A percentile compares a stretch with the other conserved stretches of the same genome.
Evolutionary conservation across 192 early-diverging fungal species (phyloP).

Genomic region (Coemansia sp.): DNA sequence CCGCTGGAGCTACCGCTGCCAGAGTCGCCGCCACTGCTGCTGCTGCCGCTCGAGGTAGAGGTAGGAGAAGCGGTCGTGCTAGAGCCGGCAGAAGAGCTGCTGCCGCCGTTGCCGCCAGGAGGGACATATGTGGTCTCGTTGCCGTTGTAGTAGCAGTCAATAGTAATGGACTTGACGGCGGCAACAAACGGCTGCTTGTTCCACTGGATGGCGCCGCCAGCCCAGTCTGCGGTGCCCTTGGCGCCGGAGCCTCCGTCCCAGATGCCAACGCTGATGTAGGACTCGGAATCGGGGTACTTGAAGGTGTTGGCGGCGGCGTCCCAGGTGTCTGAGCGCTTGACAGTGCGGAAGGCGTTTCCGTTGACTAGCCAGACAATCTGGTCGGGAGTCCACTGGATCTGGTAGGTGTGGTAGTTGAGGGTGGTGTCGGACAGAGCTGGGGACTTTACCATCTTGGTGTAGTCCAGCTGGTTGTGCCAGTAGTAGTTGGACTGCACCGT

Average conservation of each 20-base stretch:
- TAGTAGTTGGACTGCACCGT: slow-evolving; percentile 63
- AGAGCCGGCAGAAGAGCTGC: not conserved
- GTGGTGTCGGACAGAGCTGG: slow-evolving; percentile 37
- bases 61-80: not conserved
- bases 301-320: slow-evolving; percentile 30
- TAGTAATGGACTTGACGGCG: slow-evolving; percentile 53
- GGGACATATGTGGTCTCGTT: slow-evolving; percentile 54
- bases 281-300: slow-evolving; percentile 52
- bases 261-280: slow-evolving; percentile 57
- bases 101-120: slow-evolving; percentile 19
- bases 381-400: slow-evolving; percentile 58
- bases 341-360: slow-evolving; percentile 50
- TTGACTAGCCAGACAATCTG: slow-evolving; percentile 30
- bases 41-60: not conserved
- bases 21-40: slow-evolving; percentile 6
- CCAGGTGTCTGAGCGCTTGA: slow-evolving; percentile 52
- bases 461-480: slow-evolving; percentile 55
- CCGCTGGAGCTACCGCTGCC: slow-evolving; percentile 6
- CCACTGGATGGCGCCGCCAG: slow-evolving; percentile 62
- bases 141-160: slow-evolving; percentile 55
- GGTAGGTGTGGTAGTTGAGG: slow-evolving; percentile 56
- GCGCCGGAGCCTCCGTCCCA: slow-evolving; percentile 61
- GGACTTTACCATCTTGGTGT: slow-evolving; percentile 51
- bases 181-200: slow-evolving; percentile 47
- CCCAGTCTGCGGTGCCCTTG: slow-evolving; percentile 56